Conservation (phyloP, 352 stramenopile species). For the Phytopythium ostracodes region DNA sequence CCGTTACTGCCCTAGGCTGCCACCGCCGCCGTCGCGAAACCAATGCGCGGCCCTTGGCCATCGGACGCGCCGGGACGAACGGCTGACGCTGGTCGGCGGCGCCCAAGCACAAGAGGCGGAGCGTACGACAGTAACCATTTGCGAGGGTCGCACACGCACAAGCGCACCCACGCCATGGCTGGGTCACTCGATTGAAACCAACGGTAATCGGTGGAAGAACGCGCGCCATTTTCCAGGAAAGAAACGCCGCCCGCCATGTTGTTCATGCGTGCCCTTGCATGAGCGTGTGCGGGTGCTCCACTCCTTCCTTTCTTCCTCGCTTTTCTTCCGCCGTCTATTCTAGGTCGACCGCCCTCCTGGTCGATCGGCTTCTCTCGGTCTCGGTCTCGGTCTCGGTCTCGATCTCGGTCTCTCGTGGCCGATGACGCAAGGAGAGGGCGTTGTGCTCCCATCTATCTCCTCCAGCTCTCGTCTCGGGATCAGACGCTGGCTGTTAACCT, state of each 20-base stretch:
- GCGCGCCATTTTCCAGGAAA: background rate
- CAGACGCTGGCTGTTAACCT: background rate
- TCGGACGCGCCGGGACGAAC: background rate
- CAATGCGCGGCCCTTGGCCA: background rate
- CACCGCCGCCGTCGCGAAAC: background rate
- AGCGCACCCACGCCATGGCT: too few species aligned
- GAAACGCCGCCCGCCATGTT: background rate
- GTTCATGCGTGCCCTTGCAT: background rate
- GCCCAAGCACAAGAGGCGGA: background rate
- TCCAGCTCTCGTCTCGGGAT: background rate
- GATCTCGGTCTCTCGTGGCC: too few species aligned
- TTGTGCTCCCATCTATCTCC: background rate
- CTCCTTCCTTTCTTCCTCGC: background rate
- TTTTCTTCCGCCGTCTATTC: conserved; percentile 2
- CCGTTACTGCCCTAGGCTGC: background rate
- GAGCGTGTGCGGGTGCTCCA: too few species aligned
- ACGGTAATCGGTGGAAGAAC: background rate
- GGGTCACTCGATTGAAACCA: background rate
- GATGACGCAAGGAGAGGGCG: background rate
- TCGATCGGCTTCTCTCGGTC: too few species aligned
- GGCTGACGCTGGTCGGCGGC: background rate
- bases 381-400: too few species aligned
- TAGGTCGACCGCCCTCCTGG: background rate
- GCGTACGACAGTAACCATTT: background rate
- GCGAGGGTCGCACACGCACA: background rate